Percentiles rank a stretch among this genome's conserved stretches.
phyloP scores from a whole-genome alignment of 108 stramenopile species.

The Conticribra weissflogii region DNA sequence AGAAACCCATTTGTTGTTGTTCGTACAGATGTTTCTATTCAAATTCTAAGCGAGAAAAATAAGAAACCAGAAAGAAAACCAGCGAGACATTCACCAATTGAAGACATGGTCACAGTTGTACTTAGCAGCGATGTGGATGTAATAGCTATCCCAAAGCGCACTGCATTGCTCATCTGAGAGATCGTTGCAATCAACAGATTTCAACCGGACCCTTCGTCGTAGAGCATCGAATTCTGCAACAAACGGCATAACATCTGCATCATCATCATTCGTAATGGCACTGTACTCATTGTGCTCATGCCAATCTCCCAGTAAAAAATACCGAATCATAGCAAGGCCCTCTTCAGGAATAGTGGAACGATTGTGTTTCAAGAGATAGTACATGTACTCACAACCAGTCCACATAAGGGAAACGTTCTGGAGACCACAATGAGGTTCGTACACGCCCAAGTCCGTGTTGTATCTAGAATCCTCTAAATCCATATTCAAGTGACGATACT shows the following conservation, averaged over 20 bases:
- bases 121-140: slow-evolving; percentile 54
- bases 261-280: slow-evolving; percentile 40
- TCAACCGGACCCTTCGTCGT: slow-evolving; percentile 28
- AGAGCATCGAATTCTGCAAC: slow-evolving; percentile 57
- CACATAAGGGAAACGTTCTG: slow-evolving; percentile 55
- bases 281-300: slow-evolving; percentile 48
- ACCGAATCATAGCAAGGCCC: slow-evolving; percentile 53
- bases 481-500: slow-evolving; percentile 50
- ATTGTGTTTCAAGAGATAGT: slow-evolving; percentile 63
- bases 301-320: slow-evolving; percentile 55
- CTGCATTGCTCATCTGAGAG: slow-evolving; percentile 55
- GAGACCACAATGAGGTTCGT: slow-evolving; percentile 51
- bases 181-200: slow-evolving; percentile 32
- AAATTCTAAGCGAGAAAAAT: too few relatives aligned
- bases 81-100: slow-evolving; percentile 42
- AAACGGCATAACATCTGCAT: slow-evolving; percentile 47
- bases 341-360: slow-evolving; percentile 50
- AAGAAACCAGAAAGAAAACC: too few relatives aligned
- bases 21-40: too few relatives aligned
- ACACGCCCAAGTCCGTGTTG: slow-evolving; percentile 45
- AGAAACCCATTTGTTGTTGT: too few relatives aligned
- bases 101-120: slow-evolving; percentile 48
- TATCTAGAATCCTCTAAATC: slow-evolving; percentile 51
- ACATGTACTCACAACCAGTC: slow-evolving; percentile 67
- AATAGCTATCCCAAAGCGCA: slow-evolving; percentile 54